Percentiles rank a stretch among this genome's conserved stretches.
These are phyloP conservation scores for Botrytis porri DNA, from an alignment of 2,329 filamentous ascomycete genomes.

Conservation along the genomic window DNA sequence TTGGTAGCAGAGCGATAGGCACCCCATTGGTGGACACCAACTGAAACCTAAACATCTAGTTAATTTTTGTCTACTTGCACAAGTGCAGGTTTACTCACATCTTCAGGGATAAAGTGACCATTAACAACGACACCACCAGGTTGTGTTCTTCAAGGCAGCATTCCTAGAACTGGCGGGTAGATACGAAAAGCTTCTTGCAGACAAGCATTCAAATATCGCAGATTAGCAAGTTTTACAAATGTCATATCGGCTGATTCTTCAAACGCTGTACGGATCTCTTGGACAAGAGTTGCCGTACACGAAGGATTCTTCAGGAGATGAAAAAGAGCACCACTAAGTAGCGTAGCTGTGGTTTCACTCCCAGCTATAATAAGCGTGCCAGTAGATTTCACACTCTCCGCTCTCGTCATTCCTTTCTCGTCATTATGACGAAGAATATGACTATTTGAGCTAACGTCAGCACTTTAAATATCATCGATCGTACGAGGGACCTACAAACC, in stretches of 20 bases:
- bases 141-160: not conserved
- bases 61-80: not conserved
- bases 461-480: not conserved
- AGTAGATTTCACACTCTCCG: not conserved
- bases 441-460: not conserved
- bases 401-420: not conserved
- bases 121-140: not conserved
- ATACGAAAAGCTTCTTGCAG: not conserved
- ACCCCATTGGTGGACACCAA: not conserved
- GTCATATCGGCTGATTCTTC: not conserved
- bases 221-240: not conserved
- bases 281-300: not conserved
- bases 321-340: not conserved
- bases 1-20: not conserved
- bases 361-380: not conserved
- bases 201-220: not conserved
- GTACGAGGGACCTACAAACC: not conserved
- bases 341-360: not conserved
- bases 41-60: not conserved
- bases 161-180: not conserved
- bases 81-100: not conserved
- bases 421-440: not conserved
- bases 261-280: not conserved
- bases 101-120: not conserved
- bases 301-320: not conserved